Base-by-base conservation (phyloP, 2,329 filamentous ascomycete species). In the Ceratocystis alfenasii region DNA sequence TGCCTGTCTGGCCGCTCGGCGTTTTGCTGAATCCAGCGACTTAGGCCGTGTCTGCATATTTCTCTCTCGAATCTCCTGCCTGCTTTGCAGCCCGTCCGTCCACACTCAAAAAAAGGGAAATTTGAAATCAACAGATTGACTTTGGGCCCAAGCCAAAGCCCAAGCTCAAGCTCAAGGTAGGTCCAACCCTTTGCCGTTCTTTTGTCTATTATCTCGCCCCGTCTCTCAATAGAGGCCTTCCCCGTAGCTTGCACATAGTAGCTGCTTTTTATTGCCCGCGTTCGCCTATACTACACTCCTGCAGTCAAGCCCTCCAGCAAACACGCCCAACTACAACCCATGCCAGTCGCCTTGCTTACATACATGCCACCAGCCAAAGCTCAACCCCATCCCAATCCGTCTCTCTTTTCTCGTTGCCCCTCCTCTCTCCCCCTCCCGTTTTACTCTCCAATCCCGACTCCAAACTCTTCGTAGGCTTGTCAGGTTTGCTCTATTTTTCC, bases 41-140 rank as follows among this genome's bases (percentile, higher is more conserved):
- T 33, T 59, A 20, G 25, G 55, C 55, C 55, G 55, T 59, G 55
- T 59, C 28, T 36, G n/a, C 46, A 50, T 50, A 50, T 22, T 50
- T 22, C n/a, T 50, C 46, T 8, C 6, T 22, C 22, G 6, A 30
- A 10, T 30, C 17, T 17, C 25, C 55, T 36, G 5, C 48, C 25
- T 53, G 22, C 48, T 53, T 28, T 53, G 48, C 20, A 53, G 48
- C 48, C 36, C 48, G 22, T 53, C 48, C 48, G 48, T 53, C 48
- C 48, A 53, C 25, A 25, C 48, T 5, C 48, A 20, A 20, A 48
- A 46, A 48, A 48, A 48, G 20, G 45, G 46, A 50, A 50, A 50
- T 20, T 50, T 10, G 46, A 50, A n/a, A 20, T 50, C 46, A 50
- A 50, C 46, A 50, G 46, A 50, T 50, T 50, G 46, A 50, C 22